Conservation (phyloP, 208 protist species). For the Angomonas deanei region DNA sequence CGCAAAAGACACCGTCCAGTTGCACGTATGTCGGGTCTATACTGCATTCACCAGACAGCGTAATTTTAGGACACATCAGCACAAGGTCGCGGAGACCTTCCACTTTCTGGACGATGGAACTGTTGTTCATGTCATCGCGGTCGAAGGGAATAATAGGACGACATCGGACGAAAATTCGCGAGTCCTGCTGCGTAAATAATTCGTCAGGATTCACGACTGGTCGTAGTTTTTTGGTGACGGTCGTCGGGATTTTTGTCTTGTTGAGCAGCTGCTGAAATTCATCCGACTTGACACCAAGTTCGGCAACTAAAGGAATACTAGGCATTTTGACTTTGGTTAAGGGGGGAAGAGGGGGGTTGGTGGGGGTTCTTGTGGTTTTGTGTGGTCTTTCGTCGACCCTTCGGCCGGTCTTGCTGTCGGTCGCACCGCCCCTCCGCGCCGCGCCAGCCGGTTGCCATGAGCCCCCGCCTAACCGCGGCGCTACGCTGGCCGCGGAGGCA, state of each 20-base stretch:
- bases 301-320: constrained; percentile 78
- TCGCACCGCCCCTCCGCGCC: too few species aligned
- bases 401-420: too few species aligned
- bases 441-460: too few species aligned
- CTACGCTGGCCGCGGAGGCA: too few species aligned
- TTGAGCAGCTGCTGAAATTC: constrained; percentile 84
- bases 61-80: constrained; percentile 83
- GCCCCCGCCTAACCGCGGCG: too few species aligned
- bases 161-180: constrained; percentile 80
- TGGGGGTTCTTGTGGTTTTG: neutral
- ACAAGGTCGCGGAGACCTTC: constrained; percentile 67
- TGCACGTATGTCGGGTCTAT: constrained; percentile 69
- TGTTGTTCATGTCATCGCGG: constrained; percentile 54
- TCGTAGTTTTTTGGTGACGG: constrained; percentile 53
- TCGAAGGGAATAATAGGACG: constrained; percentile 82
- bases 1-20: constrained; percentile 76
- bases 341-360: too few species aligned
- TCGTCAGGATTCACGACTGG: constrained; percentile 57
- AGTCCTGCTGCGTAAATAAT: constrained; percentile 76
- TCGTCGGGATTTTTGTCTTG: constrained; percentile 40
- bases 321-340: constrained; percentile 55
- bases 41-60: constrained; percentile 66
- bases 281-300: constrained; percentile 73
- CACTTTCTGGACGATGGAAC: constrained; percentile 78
- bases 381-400: neutral